Base-by-base conservation (phyloP, 345 rosid species). In the Moringa oleifera region DNA sequence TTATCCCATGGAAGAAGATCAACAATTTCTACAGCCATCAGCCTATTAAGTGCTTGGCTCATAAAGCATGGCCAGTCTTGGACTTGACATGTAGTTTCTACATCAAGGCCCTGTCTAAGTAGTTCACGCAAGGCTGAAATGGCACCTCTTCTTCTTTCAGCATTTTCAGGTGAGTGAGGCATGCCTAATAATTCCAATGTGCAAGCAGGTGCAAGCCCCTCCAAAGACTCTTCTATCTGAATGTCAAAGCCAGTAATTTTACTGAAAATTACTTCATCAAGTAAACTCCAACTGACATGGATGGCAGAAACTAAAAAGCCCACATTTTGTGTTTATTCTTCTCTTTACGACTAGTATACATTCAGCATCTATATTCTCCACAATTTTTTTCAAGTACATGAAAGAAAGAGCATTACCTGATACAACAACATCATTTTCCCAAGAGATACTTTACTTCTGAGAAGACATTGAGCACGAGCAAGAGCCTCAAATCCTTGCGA, bases 201-300 rank as follows among this genome's bases (percentile, higher is more conserved):
- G 85, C 99, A 94, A 54, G 95, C 96, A 65, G 99, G 95, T 71
- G 97, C 99, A 73, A 88, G 99, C 90, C 88, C 96, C 79, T 94
- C 99, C 68, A 94, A 65, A 25, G 99, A 94, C 69, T 90, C 89
- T 84, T 94, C 97, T 68, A 93, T 90, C 97, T 90, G 71, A 54
- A 77, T 71, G 24, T n/a, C 51, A 56, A 45, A 23, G 25, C 18
- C 50, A 67, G 58, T 20, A 22, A 9, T 4, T 41, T 15, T 41
- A 7, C 16, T 41, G 17, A 41, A 41, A 1, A 4, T 5, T 41
- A 7, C 47, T 4, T 41, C 13, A 15, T 41, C 12, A 41, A 41
- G 47, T 11, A 56, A 55, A 55, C 47, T 4, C 56, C 17, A 16
- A 28, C 6, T 22, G 46, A 66, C 25, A 63, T 57, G 20, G 33